Evolutionary conservation across 352 stramenopile species (phyloP), one percentile per base, ranked within the genome.

Genomic region (Phytophthora kernoviae): DNA sequence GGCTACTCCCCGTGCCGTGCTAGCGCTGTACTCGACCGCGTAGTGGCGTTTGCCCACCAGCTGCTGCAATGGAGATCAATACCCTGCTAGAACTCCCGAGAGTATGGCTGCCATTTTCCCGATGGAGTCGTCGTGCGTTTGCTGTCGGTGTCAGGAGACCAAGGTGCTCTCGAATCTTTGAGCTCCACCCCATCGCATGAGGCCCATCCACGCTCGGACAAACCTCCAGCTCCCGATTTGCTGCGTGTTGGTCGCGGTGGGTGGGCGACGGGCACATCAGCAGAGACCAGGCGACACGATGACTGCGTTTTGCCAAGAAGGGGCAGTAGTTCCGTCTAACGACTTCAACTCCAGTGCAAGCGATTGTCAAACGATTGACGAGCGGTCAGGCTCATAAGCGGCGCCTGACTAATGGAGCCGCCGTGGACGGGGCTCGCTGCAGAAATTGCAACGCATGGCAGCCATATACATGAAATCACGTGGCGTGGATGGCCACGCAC

Each of bases 241-340:
- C 56, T 12, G 41, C 61, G 51, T 55, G 56, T 65, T 66, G 48
- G 43, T 37, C 37, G 22, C 43, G 63, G 52, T 52, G 67, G 58
- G 24, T 6, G 24, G 24, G 24, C 24, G 63, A 68, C 57, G 45
- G 63, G 49, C 27, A n/a, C 32, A 36, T 21, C 9, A 15, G 47
- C 58, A 64, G 41, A 64, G 56, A 56, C 30, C 37, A 18, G 57
- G 44, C 50, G 44, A 7, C 12, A 20, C 21, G 62, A 70, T 70
- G 62, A 67, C 62, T 70, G 62, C 58, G 24, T 11, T 52, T 59
- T 37, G 33, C 49, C 47, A 36, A 73, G 65, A 73, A 54, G 48
- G 49, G 64, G 52, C 54, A 26, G 24, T 7, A 30, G 24, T 6
- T 30, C 24, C 24, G 24, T 30, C 24, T 30, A 30, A 24, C 39